Percentiles rank a stretch among this genome's conserved stretches.
These are phyloP conservation scores for Neurospora sp. DNA, from an alignment of 495 filamentous ascomycete species.

Conservation along the genomic window DNA sequence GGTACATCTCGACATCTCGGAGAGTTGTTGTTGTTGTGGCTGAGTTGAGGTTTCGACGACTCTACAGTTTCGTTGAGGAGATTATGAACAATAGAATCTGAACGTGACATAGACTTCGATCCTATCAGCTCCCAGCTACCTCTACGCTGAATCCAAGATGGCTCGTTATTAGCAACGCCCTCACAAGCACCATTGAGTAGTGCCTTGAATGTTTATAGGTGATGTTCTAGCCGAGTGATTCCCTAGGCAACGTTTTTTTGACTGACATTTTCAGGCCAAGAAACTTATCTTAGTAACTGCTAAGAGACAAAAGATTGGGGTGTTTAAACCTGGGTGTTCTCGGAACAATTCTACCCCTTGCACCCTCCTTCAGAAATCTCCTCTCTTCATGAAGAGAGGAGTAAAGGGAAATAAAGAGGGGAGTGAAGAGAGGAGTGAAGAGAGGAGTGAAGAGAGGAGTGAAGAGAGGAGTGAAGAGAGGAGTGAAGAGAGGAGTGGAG, in stretches of 20 bases:
- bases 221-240: background rate
- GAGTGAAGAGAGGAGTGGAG: background rate
- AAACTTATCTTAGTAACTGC: background rate
- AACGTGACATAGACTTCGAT: background rate
- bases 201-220: background rate
- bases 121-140: background rate
- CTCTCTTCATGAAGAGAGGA: background rate
- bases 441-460: too few relatives aligned
- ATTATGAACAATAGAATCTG: too few relatives aligned
- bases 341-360: background rate
- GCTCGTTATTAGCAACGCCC: background rate
- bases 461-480: background rate
- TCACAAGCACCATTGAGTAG: accelerated
- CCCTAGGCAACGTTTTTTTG: background rate
- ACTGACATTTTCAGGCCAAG: background rate
- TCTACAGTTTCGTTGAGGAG: too few relatives aligned
- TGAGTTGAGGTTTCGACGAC: too few relatives aligned
- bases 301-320: background rate
- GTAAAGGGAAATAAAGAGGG: background rate
- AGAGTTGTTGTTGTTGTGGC: too few relatives aligned
- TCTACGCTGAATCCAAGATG: background rate
- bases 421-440: too few relatives aligned
- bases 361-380: background rate
- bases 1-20: too few relatives aligned
- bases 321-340: background rate